Percentiles rank a stretch among this genome's conserved stretches.
Conservation (phyloP, 2,329 filamentous ascomycete species). For the Aspergillus costaricaensis region DNA sequence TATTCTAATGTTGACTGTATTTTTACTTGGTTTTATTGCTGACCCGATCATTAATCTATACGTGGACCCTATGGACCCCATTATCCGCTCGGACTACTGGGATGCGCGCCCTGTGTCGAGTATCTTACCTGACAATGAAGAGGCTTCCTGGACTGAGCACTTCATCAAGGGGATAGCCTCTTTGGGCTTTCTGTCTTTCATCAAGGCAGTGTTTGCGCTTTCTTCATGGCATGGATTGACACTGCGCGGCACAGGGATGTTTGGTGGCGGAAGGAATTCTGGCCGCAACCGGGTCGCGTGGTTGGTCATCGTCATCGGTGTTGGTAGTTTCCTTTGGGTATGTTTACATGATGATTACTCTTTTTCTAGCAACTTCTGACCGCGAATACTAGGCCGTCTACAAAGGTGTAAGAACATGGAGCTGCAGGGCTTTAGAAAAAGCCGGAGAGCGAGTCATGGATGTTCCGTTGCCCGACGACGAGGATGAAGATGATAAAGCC, state of each 20-base stretch:
- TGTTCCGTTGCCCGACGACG: slow-evolving; percentile 58
- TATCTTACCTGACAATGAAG: slow-evolving; percentile 45
- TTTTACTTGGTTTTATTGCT: slow-evolving; percentile 84
- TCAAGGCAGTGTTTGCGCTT: slow-evolving; percentile 75
- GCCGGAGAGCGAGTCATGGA: slow-evolving; percentile 81
- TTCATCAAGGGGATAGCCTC: slow-evolving; percentile 90
- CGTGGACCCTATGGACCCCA: slow-evolving; percentile 71
- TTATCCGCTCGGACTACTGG: slow-evolving; percentile 51
- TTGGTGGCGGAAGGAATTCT: slow-evolving; percentile 58
- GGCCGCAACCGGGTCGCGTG: slow-evolving; percentile 78
- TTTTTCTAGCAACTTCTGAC: slow-evolving; percentile 19
- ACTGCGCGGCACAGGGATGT: slow-evolving; percentile 62
- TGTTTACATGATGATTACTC: slow-evolving; percentile 37
- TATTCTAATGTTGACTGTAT: slow-evolving; percentile 73
- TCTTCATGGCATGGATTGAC: slow-evolving; percentile 78
- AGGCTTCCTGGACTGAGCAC: slow-evolving; percentile 74
- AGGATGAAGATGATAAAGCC: slow-evolving; percentile 61
- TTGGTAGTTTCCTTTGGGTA: slow-evolving; percentile 76
- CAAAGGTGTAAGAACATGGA: slow-evolving; percentile 76
- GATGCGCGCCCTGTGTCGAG: slow-evolving; percentile 42
- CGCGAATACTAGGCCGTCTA: slow-evolving; percentile 65
- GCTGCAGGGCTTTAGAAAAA: slow-evolving; percentile 69
- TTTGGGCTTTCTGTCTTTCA: slow-evolving; percentile 79
- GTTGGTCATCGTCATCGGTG: slow-evolving; percentile 75
- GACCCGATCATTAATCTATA: slow-evolving; percentile 91